Conservation (phyloP, 257 asterid genomes). For the Jasminum sambac region DNA sequence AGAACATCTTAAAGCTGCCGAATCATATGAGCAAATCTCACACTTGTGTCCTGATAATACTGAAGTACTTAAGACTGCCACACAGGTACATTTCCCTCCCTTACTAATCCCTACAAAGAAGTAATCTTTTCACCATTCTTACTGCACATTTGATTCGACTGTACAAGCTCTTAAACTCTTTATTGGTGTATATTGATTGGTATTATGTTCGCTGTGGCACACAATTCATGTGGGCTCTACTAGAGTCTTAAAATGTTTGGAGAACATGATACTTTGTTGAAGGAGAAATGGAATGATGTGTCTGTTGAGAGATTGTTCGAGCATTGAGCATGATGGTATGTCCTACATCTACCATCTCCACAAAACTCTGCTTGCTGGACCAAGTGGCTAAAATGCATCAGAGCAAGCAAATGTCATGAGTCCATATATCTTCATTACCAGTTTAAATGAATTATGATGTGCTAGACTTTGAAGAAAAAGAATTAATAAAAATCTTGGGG, state of each 20-base stretch:
- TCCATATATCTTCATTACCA: no score
- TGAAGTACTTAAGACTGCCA: conserved; percentile 52
- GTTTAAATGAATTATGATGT: no score
- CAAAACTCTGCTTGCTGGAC: not conserved
- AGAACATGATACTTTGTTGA: not conserved
- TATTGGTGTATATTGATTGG: not conserved
- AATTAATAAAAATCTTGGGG: no score
- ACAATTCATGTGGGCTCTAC: not conserved
- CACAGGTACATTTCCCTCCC: conserved; percentile 39
- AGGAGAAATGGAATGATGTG: conserved; percentile 12
- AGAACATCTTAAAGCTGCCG: conserved; percentile 73
- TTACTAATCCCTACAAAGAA: not conserved
- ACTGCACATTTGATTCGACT: conserved; percentile 10
- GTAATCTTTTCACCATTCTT: conserved; percentile 2
- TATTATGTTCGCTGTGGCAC: conserved; percentile 9
- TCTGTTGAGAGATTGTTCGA: not conserved
- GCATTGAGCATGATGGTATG: not conserved
- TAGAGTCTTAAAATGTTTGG: not conserved
- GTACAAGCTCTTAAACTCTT: conserved; percentile 5
- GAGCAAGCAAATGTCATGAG: no score
- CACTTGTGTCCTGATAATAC: conserved; percentile 56
- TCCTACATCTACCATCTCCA: not conserved
- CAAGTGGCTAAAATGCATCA: no score
- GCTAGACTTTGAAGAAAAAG: no score
- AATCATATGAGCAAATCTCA: conserved; percentile 64